Percentiles rank a stretch among this genome's conserved stretches.
phyloP scores from a whole-genome alignment of 225 moss, liverwort and hornwort species.

The Ulota crispa region DNA sequence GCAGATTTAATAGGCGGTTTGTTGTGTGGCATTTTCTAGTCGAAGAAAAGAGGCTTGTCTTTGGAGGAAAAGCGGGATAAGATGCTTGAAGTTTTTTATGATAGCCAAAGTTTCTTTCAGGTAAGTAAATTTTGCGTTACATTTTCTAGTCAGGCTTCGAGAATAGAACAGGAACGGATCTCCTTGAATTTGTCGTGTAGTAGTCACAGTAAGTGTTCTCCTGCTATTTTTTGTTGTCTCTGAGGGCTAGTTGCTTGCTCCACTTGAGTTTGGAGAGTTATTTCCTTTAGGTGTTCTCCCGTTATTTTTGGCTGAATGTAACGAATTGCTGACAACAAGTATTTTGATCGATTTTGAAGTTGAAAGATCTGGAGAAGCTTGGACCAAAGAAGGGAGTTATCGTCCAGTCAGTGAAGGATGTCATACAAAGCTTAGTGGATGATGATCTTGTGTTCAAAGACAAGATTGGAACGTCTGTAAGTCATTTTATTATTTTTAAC shows the following conservation, averaged over 20 bases:
- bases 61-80: conserved; percentile 83
- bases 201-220: not conserved
- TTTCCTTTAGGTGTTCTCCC: not conserved
- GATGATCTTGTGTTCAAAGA: conserved; percentile 90
- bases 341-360: conserved; percentile 42
- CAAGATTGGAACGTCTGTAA: conserved; percentile 87
- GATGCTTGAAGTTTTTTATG: conserved; percentile 80
- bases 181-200: not conserved
- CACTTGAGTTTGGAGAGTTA: not conserved
- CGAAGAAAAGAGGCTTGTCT: conserved; percentile 77
- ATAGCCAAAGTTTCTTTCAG: conserved; percentile 81
- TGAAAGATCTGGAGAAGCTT: conserved; percentile 91
- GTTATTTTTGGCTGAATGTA: not conserved
- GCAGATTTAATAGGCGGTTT: not conserved
- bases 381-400: conserved; percentile 94
- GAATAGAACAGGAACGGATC: not conserved
- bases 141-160: not conserved
- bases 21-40: conserved; percentile 40
- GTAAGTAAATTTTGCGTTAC: conserved; percentile 16
- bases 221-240: not conserved
- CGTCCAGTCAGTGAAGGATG: conserved; percentile 89
- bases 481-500: conserved; percentile 19
- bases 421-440: conserved; percentile 78
- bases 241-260: not conserved
- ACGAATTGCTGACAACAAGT: not conserved